These are phyloP conservation scores for Dissophora ornata DNA, from an alignment of 192 early-diverging fungal genomes.

Conservation along the genomic window DNA sequence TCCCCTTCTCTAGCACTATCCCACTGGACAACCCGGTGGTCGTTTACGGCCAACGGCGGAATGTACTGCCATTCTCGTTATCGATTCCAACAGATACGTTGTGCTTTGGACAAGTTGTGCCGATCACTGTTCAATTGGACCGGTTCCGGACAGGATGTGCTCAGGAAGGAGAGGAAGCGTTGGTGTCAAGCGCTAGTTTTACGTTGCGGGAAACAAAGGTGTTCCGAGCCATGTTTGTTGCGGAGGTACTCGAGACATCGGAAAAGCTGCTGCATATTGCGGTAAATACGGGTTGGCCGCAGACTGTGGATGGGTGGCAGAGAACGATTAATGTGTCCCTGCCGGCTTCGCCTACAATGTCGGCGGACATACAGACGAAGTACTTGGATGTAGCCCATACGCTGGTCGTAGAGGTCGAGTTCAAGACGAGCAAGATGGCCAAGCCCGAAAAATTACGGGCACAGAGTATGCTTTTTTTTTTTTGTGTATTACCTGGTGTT, in stretches of 20 bases:
- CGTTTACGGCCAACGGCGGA: background rate
- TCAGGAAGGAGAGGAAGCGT: slow-evolving; percentile 1
- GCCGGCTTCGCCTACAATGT: slow-evolving; percentile 12
- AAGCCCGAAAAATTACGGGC: slow-evolving; percentile 21
- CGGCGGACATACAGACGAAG: slow-evolving; percentile 10
- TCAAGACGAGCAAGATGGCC: slow-evolving; percentile 3
- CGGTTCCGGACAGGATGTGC: background rate
- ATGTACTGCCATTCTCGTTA: slow-evolving; percentile 2
- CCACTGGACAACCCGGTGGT: slow-evolving; percentile 2
- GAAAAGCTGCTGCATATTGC: slow-evolving; percentile 16
- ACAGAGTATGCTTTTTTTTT: slow-evolving; percentile 12
- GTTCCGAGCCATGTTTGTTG: slow-evolving; percentile 19
- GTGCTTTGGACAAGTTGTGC: slow-evolving; percentile 12
- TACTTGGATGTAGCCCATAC: slow-evolving; percentile 26
- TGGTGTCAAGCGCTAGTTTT: slow-evolving; percentile 8
- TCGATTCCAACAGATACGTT: slow-evolving; percentile 10
- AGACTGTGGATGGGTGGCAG: slow-evolving; percentile 9
- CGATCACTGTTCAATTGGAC: slow-evolving; percentile 7
- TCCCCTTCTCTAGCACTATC: slow-evolving; percentile 4
- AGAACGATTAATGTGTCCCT: slow-evolving; percentile 18
- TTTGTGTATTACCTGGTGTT: too few species aligned
- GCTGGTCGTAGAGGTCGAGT: slow-evolving; percentile 9
- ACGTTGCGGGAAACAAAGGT: slow-evolving; percentile 19
- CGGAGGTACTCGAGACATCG: background rate
- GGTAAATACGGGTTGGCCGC: slow-evolving; percentile 24